Base-by-base conservation (phyloP, 1,284 basidiomycete species). In the Peniophora sp. region DNA sequence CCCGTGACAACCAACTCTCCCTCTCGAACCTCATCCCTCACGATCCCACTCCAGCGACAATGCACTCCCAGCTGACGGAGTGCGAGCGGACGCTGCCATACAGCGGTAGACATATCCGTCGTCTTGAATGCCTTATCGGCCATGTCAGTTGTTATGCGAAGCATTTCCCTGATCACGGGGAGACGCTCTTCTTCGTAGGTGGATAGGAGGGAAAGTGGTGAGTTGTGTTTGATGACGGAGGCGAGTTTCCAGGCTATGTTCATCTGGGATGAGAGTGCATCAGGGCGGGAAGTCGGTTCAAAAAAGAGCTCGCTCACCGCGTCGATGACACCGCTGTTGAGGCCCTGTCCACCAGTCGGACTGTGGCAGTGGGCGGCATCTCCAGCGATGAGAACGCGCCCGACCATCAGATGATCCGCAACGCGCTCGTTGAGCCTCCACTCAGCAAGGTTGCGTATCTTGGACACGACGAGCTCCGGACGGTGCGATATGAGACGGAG, bases 11-110 rank as follows among this genome's bases (percentile, higher is more conserved):
- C 47, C 55, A 5, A 12, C 27, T 32, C 27, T 32, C 61, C 63
- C 17, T 41, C 22, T 1, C 23, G 14, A 6, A 58, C 55, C 49
- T 70, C 71, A 49, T 76, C 72, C n/a, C 72, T 38, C 20, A 75
- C 65, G 47, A 75, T 66, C 3, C 68, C 60, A 56, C 74, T 76
- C 66, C 70, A 70, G 20, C 74, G 66, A 52, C 71, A 77, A 58
- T 76, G 76, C 35, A 77, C 65, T 1, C 73, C 73, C 36, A 75
- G 64, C 57, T 71, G 69, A 17, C 59, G 55, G 24, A 75, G 62
- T 1, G 59, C 59, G 10, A 59, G 60, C 10, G 41, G 54, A 14
- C 61, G 61, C 38, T 41, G n/a, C 45, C 23, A 46, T 8, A 11
- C 14, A 8, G 27, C 27, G 5, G 5, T 32, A 3, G 41, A 24